These are phyloP conservation scores for Tetragonia tetragonoides DNA, from an alignment of 148 eudicot genomes.

Conservation along the genomic window DNA sequence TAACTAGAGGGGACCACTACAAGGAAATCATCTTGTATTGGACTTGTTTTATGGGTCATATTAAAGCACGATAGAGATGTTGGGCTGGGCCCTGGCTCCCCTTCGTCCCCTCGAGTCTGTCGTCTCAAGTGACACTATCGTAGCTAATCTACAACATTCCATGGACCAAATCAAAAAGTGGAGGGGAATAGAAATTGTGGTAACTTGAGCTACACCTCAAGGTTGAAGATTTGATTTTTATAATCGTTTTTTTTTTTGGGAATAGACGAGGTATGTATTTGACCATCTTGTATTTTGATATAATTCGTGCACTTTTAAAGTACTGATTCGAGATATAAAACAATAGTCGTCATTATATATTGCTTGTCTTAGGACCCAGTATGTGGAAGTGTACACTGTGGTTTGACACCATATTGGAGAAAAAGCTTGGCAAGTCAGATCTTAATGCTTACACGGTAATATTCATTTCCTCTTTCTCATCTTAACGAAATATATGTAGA, in stretches of 20 bases:
- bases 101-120: too few relatives aligned
- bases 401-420: slow-evolving; percentile 36
- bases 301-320: too few relatives aligned
- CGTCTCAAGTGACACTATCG: slow-evolving; percentile 15
- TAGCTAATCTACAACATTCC: slow-evolving; percentile 18
- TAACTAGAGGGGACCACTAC: too few relatives aligned
- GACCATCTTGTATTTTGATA: too few relatives aligned
- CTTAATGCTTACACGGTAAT: slow-evolving; percentile 33
- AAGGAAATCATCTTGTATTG: too few relatives aligned
- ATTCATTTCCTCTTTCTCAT: too few relatives aligned
- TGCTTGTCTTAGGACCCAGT: slow-evolving; percentile 19
- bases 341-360: too few relatives aligned
- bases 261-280: slow-evolving; percentile 27
- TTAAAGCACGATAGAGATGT: too few relatives aligned
- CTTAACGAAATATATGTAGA: too few relatives aligned
- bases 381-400: slow-evolving; percentile 38
- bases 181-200: slow-evolving; percentile 31
- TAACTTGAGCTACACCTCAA: slow-evolving; percentile 24
- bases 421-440: slow-evolving; percentile 25
- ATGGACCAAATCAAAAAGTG: slow-evolving; percentile 26
- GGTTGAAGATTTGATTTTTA: slow-evolving; percentile 25
- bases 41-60: too few relatives aligned
- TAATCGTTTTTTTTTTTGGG: slow-evolving; percentile 29
- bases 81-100: too few relatives aligned
- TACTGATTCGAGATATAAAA: too few relatives aligned